Base-by-base conservation (phyloP, 202 grass and related monocot species). In the Zizania palustris region DNA sequence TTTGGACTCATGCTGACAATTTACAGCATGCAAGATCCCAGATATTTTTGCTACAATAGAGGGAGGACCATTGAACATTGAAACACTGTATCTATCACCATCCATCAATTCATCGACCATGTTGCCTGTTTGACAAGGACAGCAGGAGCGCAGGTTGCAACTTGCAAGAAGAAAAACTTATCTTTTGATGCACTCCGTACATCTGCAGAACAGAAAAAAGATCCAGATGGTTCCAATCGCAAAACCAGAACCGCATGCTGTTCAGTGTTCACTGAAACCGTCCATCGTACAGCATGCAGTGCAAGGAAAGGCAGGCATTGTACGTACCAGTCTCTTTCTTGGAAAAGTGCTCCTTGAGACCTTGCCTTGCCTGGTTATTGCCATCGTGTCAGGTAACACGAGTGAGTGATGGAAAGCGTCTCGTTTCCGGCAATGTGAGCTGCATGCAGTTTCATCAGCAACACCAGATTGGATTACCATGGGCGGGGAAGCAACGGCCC, bases 381-480 rank as follows among this genome's bases (percentile, higher is more conserved):
- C 67, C 9, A 48, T 48, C 7, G 11, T 45, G 5, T 15, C 28
- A 34, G 58, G 22, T 4, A 35, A 14, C 22, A 35, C 21, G 21
- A 28, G 28, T n/a, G n/a, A n/a, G n/a, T 36, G 58, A 60, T 60
- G 9, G 66, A 69, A 49, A 49, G 44, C 66, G 22, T 69, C 67
- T 9, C 12, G 67, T 69, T 69, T 69, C 34, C 28, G 22, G 46
- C 67, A n/a, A 70, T n/a, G 67, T 37, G 46, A 70, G 67, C n/a
- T 53, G 67, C 7, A 42, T 20, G 61, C 66, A 13, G 66, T 49
- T 69, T 49, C 45, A 36, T 69, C 65, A 7, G 7, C 14, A 37
- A 16, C 60, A 39, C 34, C 14, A 13, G 13, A 36, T 15, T 4
- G 7, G 66, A 69, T 69, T 50, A 69, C 45, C 67, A 34, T 69